Base-by-base conservation (phyloP, 345 rosid genomes). In the Physaria fendleri region DNA sequence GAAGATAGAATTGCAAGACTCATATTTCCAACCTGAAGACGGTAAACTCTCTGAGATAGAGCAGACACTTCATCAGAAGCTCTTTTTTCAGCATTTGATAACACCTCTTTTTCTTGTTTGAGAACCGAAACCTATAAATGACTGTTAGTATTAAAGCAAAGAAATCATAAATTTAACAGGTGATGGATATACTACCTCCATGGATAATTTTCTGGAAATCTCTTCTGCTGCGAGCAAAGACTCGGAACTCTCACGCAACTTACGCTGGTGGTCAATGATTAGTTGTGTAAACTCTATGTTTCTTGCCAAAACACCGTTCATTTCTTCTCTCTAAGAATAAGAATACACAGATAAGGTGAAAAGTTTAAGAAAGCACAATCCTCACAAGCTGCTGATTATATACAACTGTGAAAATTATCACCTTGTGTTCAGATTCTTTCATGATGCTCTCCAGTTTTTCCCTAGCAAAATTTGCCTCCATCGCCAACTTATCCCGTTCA, bases 201-300 rank as follows among this genome's bases (percentile, higher is more conserved):
- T 83, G 40, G 71, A 75, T 48, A 89, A 79, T 73, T 86, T 92
- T 66, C 91, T 81, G 27, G 87, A 79, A 24, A 34, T 74, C 65
- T 89, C 97, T 87, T 89, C 91, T 8, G 91, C 84, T 41, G 82
- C 73, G 56, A 76, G 80, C 68, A 78, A 35, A 71, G 89, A 79
- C 56, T 81, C 91, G 35, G 87, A 77, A 77, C 80, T 79, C 76
- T 89, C 97, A 23, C 85, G 95, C 48, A 88, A 57, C 78, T 78
- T 89, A 57, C 79, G 78, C 66, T 92, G 97, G 62, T 81, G 86
- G 59, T 89, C 89, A 42, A 89, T 71, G 12, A 89, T 79, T 59
- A 92, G 66, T 56, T 82, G 97, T 21, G 97, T 78, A 59, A 88
- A 84, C 79, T 92, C 97, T 59, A 83, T 90, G 72, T 92, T 92